Base-by-base conservation (phyloP, 495 filamentous ascomycete genomes). In the Penicillium maclennaniae region DNA sequence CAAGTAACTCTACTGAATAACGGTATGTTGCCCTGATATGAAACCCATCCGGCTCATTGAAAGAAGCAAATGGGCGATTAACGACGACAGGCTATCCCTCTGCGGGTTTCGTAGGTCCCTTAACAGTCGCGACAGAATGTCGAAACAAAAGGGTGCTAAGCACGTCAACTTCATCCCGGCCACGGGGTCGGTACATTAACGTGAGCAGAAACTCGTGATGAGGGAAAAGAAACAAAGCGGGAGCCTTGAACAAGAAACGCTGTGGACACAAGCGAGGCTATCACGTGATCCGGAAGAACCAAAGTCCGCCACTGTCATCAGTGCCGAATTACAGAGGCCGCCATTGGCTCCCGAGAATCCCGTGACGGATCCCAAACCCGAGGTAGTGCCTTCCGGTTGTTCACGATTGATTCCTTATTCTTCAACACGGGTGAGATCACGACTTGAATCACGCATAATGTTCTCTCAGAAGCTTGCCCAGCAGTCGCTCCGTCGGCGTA, bases 401-500 rank as follows among this genome's bases (percentile, higher is more conserved):
- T 60, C 59, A 55, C 64, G 62, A 65, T 51, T 53, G 41, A 47
- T 47, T 50, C 45, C 47, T 50, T 41, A 31, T 20, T 53, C 43
- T 31, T 53, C 49, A 52, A 46, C 38, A 26, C 45, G 49, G 53
- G 49, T 49, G 53, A 57, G 59, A 65, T 38, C 45, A 56, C 41
- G 48, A 47, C 54, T 26, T 26, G 38, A 51, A 45, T 50, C 59
- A 49, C 49, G 43, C 72, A 82, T 44, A 28, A 89, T 89, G 85
- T 74, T 83, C 65, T 78, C 81, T 56, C 83, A 86, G 64, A 81
- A 85, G 75, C 70, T 83, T 67, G 77, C 78, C 45, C 78, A 87
- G 65, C 82, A 83, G 65, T 82, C 83, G 65, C 71, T 86, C 71
- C 82, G 84, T 76, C 80, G 84, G 76, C 72, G 86, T 88, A 86